Base-by-base conservation (phyloP, 306 rosid genomes). In the Cicer bijugum region DNA sequence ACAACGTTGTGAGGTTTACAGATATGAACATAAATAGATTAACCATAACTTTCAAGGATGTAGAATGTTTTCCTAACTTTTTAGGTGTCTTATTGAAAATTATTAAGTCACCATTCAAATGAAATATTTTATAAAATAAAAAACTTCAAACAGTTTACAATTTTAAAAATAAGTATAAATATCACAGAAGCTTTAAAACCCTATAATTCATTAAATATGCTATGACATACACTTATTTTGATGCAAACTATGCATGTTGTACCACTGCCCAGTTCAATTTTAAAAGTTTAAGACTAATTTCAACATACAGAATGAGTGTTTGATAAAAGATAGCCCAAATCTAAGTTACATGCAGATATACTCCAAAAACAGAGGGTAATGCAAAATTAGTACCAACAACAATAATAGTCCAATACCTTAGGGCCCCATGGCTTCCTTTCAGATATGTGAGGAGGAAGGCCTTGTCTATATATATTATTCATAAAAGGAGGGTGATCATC, bases 361-460 rank as follows among this genome's bases (percentile, higher is more conserved):
- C 57, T 58, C 62, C 59, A 65, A 74, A 77, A 68, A 61, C 28
- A 69, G 81, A 37, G 39, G 42, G 55, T 65, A 71, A 35, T 53
- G 57, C 58, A 76, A 62, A 52, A 40, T 12, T 12, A 67, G 55
- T 28, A 69, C 39, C 17, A 61, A 38, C n/a, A 79, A 40, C 2
- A 42, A 61, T 5, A 48, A 51, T 7, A 71, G 62, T 75, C 53
- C 71, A 69, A 74, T 87, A 95, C 99, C 97, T 85, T 96, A 76
- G 95, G 85, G 50, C 85, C 94, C 97, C 99, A 95, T 55, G 89
- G 92, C 81, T 85, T 90, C 85, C 97, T 88, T 77, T 91, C 93
- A 16, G 96, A 82, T 46, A 86, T 33, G 76, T 82, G 86, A 37
- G 86, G 83, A 51, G 83, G 90, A 72, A 81, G 80, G 72, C 91